These are phyloP conservation scores for Mytilinidion resinicola DNA, from an alignment of 495 filamentous ascomycete species.

Conservation along the genomic window DNA sequence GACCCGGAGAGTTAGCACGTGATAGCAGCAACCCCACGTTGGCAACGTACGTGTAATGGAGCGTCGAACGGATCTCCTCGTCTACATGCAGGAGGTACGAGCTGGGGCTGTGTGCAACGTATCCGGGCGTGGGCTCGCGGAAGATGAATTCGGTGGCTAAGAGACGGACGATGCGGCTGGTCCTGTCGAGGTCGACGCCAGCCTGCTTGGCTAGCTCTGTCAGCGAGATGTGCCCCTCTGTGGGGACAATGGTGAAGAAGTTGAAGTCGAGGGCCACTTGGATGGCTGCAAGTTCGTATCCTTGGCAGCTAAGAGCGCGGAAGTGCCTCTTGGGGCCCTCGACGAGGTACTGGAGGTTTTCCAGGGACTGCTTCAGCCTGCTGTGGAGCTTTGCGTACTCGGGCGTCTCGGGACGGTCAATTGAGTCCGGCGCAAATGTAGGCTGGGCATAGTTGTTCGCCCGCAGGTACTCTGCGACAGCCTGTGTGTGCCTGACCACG, in stretches of 20 bases:
- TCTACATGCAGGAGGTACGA: not conserved
- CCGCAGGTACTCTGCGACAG: not conserved
- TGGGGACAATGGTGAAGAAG: slow-evolving; percentile 24
- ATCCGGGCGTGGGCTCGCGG: slow-evolving; percentile 13
- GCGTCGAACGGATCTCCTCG: slow-evolving; percentile 3
- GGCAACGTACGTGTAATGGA: slow-evolving; percentile 1
- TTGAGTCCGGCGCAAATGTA: not conserved
- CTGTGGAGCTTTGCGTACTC: not conserved
- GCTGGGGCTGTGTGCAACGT: not conserved
- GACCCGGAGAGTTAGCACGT: not conserved
- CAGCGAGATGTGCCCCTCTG: slow-evolving; percentile 11
- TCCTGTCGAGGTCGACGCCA: slow-evolving; percentile 28
- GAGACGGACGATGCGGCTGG: slow-evolving; percentile 21
- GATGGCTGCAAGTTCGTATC: slow-evolving; percentile 31
- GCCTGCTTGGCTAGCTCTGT: slow-evolving; percentile 24
- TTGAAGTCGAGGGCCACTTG: slow-evolving; percentile 33
- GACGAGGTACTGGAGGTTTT: slow-evolving; percentile 27
- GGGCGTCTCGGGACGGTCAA: not conserved
- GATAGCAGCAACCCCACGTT: not conserved
- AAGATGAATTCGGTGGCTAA: slow-evolving; percentile 32
- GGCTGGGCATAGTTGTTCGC: not conserved
- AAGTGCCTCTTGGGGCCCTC: slow-evolving; percentile 20
- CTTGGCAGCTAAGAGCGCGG: slow-evolving; percentile 2
- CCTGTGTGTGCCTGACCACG: not conserved
- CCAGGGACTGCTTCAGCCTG: not conserved